These are phyloP conservation scores for Ochetophila trinervis DNA, from an alignment of 306 rosid species.

Conservation along the genomic window DNA sequence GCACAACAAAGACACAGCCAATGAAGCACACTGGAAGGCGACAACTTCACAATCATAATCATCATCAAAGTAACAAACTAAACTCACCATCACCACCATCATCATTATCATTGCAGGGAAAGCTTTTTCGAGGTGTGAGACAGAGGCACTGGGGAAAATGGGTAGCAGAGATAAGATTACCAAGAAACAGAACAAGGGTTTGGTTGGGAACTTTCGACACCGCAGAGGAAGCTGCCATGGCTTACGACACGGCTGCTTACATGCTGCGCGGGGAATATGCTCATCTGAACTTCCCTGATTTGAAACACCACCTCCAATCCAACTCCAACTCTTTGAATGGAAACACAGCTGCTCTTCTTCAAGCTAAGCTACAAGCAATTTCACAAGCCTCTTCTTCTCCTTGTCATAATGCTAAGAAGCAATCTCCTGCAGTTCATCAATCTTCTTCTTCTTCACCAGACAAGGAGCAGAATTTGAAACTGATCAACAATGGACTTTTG, in stretches of 20 bases:
- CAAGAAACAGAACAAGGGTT: constrained; percentile 80
- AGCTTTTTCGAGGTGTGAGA: constrained; percentile 83
- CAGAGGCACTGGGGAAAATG: constrained; percentile 98
- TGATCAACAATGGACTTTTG: not conserved
- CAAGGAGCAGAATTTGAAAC: constrained; percentile 1
- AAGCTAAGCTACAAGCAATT: constrained; percentile 70
- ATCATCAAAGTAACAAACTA: not conserved
- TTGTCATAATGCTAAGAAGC: constrained; percentile 1
- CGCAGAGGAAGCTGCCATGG: constrained; percentile 87
- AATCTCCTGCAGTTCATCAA: constrained; percentile 3
- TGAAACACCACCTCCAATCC: constrained; percentile 62
- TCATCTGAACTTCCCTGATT: constrained; percentile 76
- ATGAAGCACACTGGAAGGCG: constrained; percentile 51
- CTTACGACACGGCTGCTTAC: constrained; percentile 93
- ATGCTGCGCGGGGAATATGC: constrained; percentile 80
- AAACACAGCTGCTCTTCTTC: constrained; percentile 69
- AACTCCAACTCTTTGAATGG: constrained; percentile 62
- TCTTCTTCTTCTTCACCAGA: constrained; percentile 15
- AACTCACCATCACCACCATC: constrained; percentile 7
- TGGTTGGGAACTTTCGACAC: constrained; percentile 93
- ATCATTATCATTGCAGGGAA: constrained; percentile 29
- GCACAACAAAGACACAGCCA: constrained; percentile 61
- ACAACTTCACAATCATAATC: constrained; percentile 11
- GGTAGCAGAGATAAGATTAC: constrained; percentile 95
- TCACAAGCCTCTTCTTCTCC: constrained; percentile 22